Evolutionary conservation across 1,284 basidiomycete species (phyloP).

Genomic region (Melampsora americana): DNA sequence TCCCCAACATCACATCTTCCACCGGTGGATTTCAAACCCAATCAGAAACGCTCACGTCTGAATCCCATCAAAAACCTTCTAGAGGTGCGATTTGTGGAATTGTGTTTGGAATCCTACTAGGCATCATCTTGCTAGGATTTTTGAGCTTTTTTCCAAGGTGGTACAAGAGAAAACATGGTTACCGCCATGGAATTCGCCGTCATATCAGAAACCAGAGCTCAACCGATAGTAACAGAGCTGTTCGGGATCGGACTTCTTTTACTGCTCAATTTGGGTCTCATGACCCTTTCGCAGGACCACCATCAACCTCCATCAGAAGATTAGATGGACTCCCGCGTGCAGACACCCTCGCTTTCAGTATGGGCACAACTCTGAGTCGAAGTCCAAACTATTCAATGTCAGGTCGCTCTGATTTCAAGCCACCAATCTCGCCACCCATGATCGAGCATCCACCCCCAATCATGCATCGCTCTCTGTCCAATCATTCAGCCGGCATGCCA

Average conservation of each 20-base stretch:
- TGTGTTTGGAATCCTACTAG: not conserved
- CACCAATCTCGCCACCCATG: slow-evolving; percentile 38
- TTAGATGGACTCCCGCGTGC: slow-evolving; percentile 16
- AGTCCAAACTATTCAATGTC: slow-evolving; percentile 13
- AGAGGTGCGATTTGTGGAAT: not conserved
- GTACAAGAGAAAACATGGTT: slow-evolving; percentile 12
- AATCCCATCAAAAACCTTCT: not conserved
- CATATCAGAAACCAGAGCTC: slow-evolving; percentile 1
- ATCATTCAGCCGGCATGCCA: not conserved
- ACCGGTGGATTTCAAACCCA: too few species aligned
- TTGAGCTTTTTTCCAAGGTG: slow-evolving; percentile 19
- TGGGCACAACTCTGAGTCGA: not conserved
- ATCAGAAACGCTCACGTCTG: not conserved
- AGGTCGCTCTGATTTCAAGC: slow-evolving; percentile 20
- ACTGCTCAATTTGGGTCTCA: slow-evolving; percentile 7
- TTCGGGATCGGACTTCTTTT: slow-evolving; percentile 31
- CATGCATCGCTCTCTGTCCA: slow-evolving; percentile 11
- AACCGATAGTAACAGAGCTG: slow-evolving; percentile 39
- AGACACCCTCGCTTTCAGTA: not conserved
- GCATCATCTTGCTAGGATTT: not conserved
- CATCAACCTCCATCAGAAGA: slow-evolving; percentile 23
- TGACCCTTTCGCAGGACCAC: slow-evolving; percentile 29
- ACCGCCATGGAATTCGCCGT: slow-evolving; percentile 7
- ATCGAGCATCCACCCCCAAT: slow-evolving; percentile 24
- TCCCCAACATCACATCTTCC: too few species aligned